phyloP scores from a whole-genome alignment of 495 filamentous ascomycete species.

The Cenococcum geophilum region DNA sequence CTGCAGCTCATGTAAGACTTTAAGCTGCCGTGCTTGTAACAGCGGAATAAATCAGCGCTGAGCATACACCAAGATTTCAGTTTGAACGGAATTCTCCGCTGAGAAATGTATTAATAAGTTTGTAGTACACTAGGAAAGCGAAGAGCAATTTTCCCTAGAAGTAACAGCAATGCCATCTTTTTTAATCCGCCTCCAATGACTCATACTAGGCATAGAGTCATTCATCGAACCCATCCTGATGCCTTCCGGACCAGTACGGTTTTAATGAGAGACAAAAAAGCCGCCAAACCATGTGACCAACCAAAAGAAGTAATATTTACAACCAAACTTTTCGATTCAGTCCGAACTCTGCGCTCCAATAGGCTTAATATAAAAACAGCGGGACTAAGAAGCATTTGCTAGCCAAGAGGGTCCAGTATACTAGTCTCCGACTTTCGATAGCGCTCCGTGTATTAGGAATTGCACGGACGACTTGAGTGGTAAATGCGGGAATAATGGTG shows the following conservation, averaged over 20 bases:
- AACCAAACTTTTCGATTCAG: neutral
- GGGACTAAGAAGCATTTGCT: neutral
- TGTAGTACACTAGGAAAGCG: no score
- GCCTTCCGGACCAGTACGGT: neutral
- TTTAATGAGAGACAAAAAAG: neutral
- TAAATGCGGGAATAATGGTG: neutral
- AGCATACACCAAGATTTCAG: no score
- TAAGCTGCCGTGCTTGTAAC: no score
- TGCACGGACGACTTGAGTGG: neutral
- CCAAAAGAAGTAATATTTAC: neutral
- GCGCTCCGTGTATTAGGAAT: neutral
- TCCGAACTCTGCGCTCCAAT: neutral
- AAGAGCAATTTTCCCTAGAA: no score
- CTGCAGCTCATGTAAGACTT: no score
- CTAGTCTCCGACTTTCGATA: neutral
- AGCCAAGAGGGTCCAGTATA: neutral
- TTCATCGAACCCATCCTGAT: neutral
- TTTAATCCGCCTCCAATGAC: no score
- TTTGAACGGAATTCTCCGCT: no score
- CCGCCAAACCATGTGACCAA: neutral
- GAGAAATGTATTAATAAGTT: no score
- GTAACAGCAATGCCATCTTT: no score
- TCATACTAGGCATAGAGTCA: neutral
- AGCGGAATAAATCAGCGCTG: no score
- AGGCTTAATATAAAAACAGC: neutral